These are phyloP conservation scores for Dictyostelium brefeldianum DNA, from an alignment of 78 protist genomes.

Conservation along the genomic window DNA sequence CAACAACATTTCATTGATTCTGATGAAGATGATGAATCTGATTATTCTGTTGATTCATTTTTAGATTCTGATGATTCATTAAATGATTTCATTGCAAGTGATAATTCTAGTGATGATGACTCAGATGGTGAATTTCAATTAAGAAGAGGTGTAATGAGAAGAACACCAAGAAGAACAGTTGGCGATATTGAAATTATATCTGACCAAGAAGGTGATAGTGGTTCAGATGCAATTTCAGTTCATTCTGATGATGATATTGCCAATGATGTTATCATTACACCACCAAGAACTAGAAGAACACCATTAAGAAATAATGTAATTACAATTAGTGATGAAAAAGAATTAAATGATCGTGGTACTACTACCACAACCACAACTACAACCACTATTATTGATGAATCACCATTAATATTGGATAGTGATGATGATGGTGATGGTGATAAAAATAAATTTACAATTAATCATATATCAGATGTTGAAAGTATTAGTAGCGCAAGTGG, in stretches of 20 bases:
- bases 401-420: neutral
- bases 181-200: neutral
- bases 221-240: no score
- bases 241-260: no score
- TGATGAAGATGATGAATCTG: neutral
- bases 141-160: no score
- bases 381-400: neutral
- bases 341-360: neutral
- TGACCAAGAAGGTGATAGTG: no score
- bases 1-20: neutral
- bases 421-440: neutral
- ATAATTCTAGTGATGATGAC: neutral
- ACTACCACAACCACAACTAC: neutral
- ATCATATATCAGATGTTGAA: neutral
- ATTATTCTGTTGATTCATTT: neutral
- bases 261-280: neutral
- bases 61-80: constrained; percentile 26
- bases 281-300: neutral
- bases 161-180: neutral
- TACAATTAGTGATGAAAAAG: neutral
- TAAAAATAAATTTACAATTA: neutral
- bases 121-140: no score
- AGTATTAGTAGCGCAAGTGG: neutral
- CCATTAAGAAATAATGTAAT: neutral
- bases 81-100: constrained; percentile 14